Percentiles rank a stretch among this genome's conserved stretches.
Conservation (phyloP, 768 basidiomycete genomes). For the Boletus subparvulus region DNA sequence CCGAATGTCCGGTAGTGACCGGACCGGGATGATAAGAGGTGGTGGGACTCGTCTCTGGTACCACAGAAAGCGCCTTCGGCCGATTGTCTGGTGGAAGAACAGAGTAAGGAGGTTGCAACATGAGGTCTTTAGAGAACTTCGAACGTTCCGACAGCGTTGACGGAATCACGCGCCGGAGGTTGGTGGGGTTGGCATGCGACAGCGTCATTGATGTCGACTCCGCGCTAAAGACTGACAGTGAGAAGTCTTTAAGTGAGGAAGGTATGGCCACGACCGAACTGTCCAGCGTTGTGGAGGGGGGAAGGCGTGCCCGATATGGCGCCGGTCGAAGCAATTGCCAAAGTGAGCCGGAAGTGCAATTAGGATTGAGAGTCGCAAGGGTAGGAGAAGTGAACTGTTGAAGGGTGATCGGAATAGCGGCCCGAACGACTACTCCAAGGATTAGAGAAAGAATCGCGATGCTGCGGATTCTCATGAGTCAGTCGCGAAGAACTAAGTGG, state of each 20-base stretch:
- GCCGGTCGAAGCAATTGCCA: constrained; percentile 45
- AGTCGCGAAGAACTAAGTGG: constrained; percentile 6
- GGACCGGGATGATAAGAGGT: constrained; percentile 9
- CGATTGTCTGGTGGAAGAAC: constrained; percentile 18
- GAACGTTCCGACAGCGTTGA: constrained; percentile 28
- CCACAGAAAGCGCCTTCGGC: constrained; percentile 32
- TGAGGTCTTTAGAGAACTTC: constrained; percentile 35
- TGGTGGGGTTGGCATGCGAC: constrained; percentile 26
- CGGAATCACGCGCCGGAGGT: constrained; percentile 18
- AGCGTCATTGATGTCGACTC: constrained; percentile 38
- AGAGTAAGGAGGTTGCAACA: constrained; percentile 36
- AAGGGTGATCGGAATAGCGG: constrained; percentile 22
- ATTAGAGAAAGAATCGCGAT: constrained; percentile 69
- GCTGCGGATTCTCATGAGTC: constrained; percentile 37
- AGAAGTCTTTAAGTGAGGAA: constrained; percentile 48
- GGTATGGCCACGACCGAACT: constrained; percentile 31
- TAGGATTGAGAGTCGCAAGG: constrained; percentile 18
- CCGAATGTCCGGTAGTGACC: constrained; percentile 12
- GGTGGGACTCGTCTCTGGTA: constrained; percentile 19
- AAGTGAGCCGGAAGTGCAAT: constrained; percentile 30
- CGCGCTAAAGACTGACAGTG: constrained; percentile 51
- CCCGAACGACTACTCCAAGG: constrained; percentile 47
- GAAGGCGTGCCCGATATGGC: constrained; percentile 40
- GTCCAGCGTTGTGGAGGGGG: constrained; percentile 29
- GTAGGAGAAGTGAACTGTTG: constrained; percentile 22